Percentiles rank a stretch among this genome's conserved stretches.
phyloP scores from a whole-genome alignment of 352 stramenopile genomes.

The Globisporangium spiculum region DNA sequence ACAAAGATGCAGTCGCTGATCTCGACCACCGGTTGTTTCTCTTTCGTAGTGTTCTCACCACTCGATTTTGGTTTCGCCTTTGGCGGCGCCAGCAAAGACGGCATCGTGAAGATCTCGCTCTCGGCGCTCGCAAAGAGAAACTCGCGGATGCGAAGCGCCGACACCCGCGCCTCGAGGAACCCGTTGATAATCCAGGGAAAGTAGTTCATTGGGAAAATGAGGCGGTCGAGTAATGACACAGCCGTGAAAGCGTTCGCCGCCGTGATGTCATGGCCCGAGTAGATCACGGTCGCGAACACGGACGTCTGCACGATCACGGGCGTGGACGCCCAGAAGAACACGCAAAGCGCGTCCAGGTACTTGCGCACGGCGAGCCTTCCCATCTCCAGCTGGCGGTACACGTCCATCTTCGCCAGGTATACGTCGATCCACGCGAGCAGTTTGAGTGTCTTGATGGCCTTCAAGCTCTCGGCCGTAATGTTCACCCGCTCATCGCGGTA shows the following conservation, averaged over 20 bases:
- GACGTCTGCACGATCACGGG: conserved; percentile 85
- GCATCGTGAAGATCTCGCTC: conserved; percentile 6
- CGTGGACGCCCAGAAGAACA: conserved; percentile 90
- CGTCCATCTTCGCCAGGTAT: conserved; percentile 47
- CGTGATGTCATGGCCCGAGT: conserved; percentile 64
- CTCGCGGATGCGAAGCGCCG: conserved; percentile 62
- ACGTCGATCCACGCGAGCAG: conserved; percentile 61
- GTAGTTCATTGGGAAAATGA: conserved; percentile 92
- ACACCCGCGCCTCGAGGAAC: conserved; percentile 84
- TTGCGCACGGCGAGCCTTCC: conserved; percentile 70
- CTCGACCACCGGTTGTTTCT: conserved; percentile 18
- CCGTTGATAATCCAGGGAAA: conserved; percentile 91
- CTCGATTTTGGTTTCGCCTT: conserved; percentile 5
- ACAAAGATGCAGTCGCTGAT: conserved; percentile 29
- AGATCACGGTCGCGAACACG: conserved; percentile 78
- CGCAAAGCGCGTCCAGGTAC: conserved; percentile 87
- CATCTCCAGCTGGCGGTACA: conserved; percentile 62
- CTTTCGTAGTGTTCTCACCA: background rate
- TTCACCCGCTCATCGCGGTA: conserved; percentile 82
- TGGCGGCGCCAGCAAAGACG: conserved; percentile 9
- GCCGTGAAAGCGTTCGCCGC: conserved; percentile 83
- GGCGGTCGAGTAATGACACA: conserved; percentile 81
- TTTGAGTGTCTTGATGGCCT: conserved; percentile 79
- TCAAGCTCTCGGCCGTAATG: conserved; percentile 60
- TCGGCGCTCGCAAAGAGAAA: conserved; percentile 54